A percentile compares a stretch with the other conserved stretches of the same genome.
phyloP scores from a whole-genome alignment of 73 alveolate species.

The Paramecium caudatum region DNA sequence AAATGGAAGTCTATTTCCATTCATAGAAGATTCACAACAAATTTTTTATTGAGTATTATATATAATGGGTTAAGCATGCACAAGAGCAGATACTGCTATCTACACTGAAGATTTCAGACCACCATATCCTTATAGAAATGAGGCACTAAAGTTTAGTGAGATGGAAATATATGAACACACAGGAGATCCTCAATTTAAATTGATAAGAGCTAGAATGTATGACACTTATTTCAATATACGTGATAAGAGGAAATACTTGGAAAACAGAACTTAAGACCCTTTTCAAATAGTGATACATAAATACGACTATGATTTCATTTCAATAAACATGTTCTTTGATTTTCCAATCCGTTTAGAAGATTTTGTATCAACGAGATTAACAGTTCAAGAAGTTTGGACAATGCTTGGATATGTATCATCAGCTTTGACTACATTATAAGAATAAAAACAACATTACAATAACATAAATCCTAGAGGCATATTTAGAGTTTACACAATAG shows the following conservation, averaged over 20 bases:
- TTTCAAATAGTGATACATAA: background rate
- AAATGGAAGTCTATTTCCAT: background rate
- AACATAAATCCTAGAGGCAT: slow-evolving; percentile 49
- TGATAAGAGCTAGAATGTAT: slow-evolving; percentile 20
- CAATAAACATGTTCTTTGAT: slow-evolving; percentile 2
- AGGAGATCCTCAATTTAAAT: slow-evolving; percentile 41
- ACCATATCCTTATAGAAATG: slow-evolving; percentile 50
- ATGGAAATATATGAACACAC: slow-evolving; percentile 65
- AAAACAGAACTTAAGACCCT: background rate
- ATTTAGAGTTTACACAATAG: slow-evolving; percentile 13
- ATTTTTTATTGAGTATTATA: background rate
- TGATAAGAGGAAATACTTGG: background rate
- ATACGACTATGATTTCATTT: background rate
- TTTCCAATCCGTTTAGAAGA: slow-evolving; percentile 40
- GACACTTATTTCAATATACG: slow-evolving; percentile 20
- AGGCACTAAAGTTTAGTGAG: slow-evolving; percentile 10
- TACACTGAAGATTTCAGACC: slow-evolving; percentile 52
- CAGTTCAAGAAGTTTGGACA: slow-evolving; percentile 16
- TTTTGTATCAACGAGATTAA: background rate
- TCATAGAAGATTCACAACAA: background rate
- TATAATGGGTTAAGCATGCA: slow-evolving; percentile 44
- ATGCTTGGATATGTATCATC: slow-evolving; percentile 12
- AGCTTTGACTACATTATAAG: background rate
- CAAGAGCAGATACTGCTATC: background rate
- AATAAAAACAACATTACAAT: slow-evolving; percentile 11